These are phyloP conservation scores for Brassica incana DNA, from an alignment of 345 rosid genomes.

Conservation along the genomic window DNA sequence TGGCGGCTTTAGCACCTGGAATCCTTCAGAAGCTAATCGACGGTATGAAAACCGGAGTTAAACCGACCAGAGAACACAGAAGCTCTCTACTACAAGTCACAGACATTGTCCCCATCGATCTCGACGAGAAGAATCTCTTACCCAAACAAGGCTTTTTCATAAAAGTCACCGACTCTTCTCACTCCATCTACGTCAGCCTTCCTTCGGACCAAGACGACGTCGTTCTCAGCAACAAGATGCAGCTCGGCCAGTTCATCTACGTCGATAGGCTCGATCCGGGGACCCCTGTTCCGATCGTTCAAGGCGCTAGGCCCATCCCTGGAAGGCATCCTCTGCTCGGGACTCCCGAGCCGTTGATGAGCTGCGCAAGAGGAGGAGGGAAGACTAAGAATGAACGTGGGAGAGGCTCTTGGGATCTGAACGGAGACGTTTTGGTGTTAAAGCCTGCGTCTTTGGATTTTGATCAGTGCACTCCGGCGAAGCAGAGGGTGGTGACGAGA, in stretches of 20 bases:
- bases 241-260: conserved; percentile 90
- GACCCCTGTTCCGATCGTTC: conserved; percentile 84
- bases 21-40: conserved; percentile 69
- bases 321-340: conserved; percentile 90
- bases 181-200: conserved; percentile 84
- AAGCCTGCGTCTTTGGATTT: conserved; percentile 88
- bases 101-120: conserved; percentile 92
- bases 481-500: conserved; percentile 47
- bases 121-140: conserved; percentile 85
- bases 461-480: conserved; percentile 81
- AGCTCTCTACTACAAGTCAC: conserved; percentile 87
- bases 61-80: conserved; percentile 84
- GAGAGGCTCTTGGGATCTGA: conserved; percentile 89
- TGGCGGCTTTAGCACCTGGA: conserved; percentile 89
- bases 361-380: conserved; percentile 41
- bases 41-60: conserved; percentile 84
- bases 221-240: conserved; percentile 86
- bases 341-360: conserved; percentile 84
- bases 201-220: conserved; percentile 81
- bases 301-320: conserved; percentile 81
- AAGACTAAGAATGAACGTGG: conserved; percentile 53
- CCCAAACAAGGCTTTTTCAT: conserved; percentile 93
- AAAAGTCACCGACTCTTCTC: conserved; percentile 91
- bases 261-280: conserved; percentile 88
- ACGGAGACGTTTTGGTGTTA: conserved; percentile 47